These are phyloP conservation scores for Aphanomyces astaci DNA, from an alignment of 352 stramenopile species.

Conservation along the genomic window DNA sequence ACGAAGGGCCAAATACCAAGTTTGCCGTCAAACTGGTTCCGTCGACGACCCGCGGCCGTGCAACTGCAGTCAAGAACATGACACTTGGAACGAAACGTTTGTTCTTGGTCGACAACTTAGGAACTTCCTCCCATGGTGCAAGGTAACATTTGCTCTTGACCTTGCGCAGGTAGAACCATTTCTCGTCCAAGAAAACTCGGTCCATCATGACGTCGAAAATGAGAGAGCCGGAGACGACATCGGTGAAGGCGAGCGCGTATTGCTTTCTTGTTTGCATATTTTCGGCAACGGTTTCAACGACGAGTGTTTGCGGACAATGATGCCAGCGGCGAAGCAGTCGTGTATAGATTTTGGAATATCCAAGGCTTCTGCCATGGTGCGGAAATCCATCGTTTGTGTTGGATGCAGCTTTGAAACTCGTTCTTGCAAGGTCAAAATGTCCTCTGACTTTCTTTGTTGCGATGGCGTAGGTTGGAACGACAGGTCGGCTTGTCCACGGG, in stretches of 20 bases:
- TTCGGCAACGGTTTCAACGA: slow-evolving; percentile 1
- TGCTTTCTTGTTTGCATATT: background rate
- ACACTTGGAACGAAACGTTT: background rate
- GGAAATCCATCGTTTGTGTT: background rate
- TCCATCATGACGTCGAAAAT: background rate
- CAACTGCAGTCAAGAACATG: background rate
- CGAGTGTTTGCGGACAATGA: too few relatives aligned
- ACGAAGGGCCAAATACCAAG: background rate
- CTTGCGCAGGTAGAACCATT: background rate
- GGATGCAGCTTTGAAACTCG: background rate
- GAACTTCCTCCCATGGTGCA: background rate
- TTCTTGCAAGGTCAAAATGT: background rate
- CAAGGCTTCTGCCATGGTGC: background rate
- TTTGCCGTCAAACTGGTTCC: background rate
- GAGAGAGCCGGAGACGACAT: background rate
- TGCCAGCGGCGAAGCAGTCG: background rate
- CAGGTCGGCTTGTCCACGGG: background rate
- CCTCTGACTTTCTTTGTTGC: background rate
- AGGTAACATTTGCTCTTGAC: background rate
- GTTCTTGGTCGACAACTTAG: background rate
- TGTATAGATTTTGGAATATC: background rate
- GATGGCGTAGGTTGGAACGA: background rate
- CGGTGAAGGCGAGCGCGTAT: background rate
- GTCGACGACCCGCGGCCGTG: background rate
- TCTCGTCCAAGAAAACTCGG: background rate